Evolutionary conservation across 2,329 filamentous ascomycete genomes (phyloP), one percentile per base, ranked within the genome.

Genomic region (Fusarium chuoi): DNA sequence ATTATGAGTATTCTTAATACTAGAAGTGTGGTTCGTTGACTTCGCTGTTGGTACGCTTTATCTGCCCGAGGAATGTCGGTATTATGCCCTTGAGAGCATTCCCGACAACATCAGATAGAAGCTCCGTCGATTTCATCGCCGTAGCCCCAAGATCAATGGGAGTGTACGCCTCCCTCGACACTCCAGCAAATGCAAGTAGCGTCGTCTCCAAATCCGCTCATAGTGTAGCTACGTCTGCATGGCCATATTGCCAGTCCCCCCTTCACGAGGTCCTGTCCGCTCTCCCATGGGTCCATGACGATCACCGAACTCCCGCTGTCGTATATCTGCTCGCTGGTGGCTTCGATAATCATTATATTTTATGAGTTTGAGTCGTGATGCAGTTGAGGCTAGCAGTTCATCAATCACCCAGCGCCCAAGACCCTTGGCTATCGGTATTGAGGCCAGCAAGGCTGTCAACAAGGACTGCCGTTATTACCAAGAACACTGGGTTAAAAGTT

Each of bases 201-300:
- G 42, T 6, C 0, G 42, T 6, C 24, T 9, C 17, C 7, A 45
- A 45, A 9, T 11, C n/a, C 17, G 3, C n/a, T 9, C 5, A 44
- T 17, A 7, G 17, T 45, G 15, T 44, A 11, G 11, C 7, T 26
- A 45, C 11, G 5, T 45, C 17, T 1, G 5, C 17, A 44, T 18
- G n/a, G n/a, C 17, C 7, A 18, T 24, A 44, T 6, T 8, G n/a
- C 11, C n/a, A 24, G 11, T 8, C 6, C 5, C 5, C 7, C n/a
- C 42, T 4, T 8, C 8, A 24, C n/a, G 0, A 7, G 10, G 9
- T 24, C 9, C 22, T 9, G 0, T 9, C n/a, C 14, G 14, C 41
- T 44, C 15, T 18, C 42, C 42, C 3, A 44, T 12, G 15, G 15
- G 17, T 41, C 39, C 13, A 35, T 41, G 22, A 9, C 22, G 1